Conservation (phyloP, 148 eudicot species). For the Oxyria digyna region DNA sequence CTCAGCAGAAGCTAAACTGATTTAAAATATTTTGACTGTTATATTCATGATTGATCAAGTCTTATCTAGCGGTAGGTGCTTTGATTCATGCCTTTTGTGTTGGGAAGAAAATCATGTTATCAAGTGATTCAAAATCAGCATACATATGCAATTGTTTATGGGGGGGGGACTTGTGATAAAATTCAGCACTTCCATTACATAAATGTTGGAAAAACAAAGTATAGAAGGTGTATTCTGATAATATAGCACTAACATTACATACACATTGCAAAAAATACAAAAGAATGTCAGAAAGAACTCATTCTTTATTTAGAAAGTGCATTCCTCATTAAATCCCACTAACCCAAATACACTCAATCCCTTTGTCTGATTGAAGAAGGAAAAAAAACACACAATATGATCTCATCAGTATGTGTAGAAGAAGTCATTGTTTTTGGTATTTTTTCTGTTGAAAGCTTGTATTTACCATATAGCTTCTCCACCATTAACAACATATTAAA, state of each 20-base stretch:
- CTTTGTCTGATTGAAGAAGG: background rate
- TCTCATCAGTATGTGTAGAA: background rate
- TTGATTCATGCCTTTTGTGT: background rate
- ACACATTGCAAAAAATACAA: background rate
- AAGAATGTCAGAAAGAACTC: background rate
- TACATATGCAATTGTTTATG: background rate
- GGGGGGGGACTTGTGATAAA: background rate
- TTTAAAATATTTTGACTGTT: background rate
- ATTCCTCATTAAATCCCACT: background rate
- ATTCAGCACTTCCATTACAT: background rate
- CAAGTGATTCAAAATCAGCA: background rate
- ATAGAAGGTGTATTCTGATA: background rate
- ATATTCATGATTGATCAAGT: conserved; percentile 2
- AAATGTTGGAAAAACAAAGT: background rate
- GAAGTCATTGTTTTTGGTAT: background rate
- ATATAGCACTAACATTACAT: background rate
- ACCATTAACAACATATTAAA: background rate
- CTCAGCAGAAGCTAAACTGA: background rate
- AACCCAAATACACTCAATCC: background rate
- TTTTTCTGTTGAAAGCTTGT: background rate
- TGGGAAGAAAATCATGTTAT: background rate
- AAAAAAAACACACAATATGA: background rate
- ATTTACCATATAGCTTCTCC: background rate
- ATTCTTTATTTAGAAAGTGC: background rate
- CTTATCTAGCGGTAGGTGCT: background rate